phyloP scores from a whole-genome alignment of 805 yeast species.

The Metschnikowia chrysomelidarum region DNA sequence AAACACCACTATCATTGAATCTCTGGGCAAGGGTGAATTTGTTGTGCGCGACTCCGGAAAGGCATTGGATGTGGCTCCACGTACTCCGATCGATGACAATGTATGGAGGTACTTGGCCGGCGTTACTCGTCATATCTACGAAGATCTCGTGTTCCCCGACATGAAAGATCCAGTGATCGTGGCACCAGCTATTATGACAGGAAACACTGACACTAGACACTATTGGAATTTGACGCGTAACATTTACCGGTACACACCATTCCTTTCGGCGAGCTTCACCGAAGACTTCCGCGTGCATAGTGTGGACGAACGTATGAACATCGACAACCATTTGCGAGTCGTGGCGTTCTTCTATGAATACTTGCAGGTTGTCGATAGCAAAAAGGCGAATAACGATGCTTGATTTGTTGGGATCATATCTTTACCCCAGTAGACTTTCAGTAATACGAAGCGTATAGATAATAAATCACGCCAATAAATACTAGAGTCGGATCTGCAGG shows the following conservation, averaged over 20 bases:
- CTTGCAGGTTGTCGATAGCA: constrained; percentile 17
- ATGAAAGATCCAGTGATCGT: constrained; percentile 30
- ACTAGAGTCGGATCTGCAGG: too few relatives aligned
- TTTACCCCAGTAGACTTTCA: too few relatives aligned
- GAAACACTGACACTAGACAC: constrained; percentile 60
- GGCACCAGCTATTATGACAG: constrained; percentile 53
- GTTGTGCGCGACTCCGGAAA: constrained; percentile 24
- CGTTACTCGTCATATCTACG: constrained; percentile 19
- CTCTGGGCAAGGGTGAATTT: constrained; percentile 43
- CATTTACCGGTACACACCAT: constrained; percentile 50
- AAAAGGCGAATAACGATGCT: constrained; percentile 9
- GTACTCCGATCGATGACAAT: constrained; percentile 38
- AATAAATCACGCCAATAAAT: too few relatives aligned
- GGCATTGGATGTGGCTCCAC: constrained; percentile 51
- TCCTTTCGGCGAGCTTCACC: constrained; percentile 12
- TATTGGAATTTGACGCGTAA: constrained; percentile 56
- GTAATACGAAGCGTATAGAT: too few relatives aligned
- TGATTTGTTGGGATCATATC: too few relatives aligned
- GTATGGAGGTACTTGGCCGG: constrained; percentile 20
- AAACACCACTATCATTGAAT: constrained; percentile 22
- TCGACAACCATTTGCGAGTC: constrained; percentile 34
- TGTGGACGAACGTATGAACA: constrained; percentile 33
- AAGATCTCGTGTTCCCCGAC: constrained; percentile 24
- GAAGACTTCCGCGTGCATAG: constrained; percentile 29
- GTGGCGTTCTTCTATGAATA: constrained; percentile 38